phyloP scores from a whole-genome alignment of 139 green algal genomes.

The Coelastrella sp. region DNA sequence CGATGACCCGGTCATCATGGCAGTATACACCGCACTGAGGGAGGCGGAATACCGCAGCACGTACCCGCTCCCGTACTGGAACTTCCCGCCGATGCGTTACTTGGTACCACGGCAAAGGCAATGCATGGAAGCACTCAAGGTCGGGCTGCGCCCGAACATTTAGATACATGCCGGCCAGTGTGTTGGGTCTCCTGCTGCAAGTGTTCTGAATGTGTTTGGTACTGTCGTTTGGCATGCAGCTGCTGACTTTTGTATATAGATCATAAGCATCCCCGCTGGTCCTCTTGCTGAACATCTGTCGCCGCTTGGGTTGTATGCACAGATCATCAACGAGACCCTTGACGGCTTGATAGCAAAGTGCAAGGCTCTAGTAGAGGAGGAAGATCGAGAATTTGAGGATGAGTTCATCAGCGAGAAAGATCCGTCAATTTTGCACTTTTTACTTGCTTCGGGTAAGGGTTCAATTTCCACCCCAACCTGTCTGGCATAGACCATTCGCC shows the following conservation, averaged over 20 bases:
- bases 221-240: too few relatives aligned
- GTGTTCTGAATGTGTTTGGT: too few relatives aligned
- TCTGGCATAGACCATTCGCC: too few relatives aligned
- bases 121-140: slow-evolving; percentile 73
- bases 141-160: too few relatives aligned
- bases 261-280: too few relatives aligned
- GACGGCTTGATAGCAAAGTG: slow-evolving; percentile 90
- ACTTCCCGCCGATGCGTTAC: slow-evolving; percentile 59
- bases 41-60: slow-evolving; percentile 91
- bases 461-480: too few relatives aligned
- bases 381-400: slow-evolving; percentile 93
- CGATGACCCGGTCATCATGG: slow-evolving; percentile 93
- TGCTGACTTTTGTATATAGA: too few relatives aligned
- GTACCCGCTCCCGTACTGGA: slow-evolving; percentile 94
- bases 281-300: too few relatives aligned
- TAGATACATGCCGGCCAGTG: too few relatives aligned
- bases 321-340: slow-evolving; percentile 84
- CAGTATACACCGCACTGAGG: slow-evolving; percentile 93
- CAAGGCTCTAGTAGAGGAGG: slow-evolving; percentile 89
- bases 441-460: slow-evolving; percentile 76
- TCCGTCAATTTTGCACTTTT: slow-evolving; percentile 96
- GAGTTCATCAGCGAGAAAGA: slow-evolving; percentile 93
- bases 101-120: slow-evolving; percentile 78
- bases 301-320: too few relatives aligned
- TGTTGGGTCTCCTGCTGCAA: too few relatives aligned